Evolutionary conservation across 768 basidiomycete genomes (phyloP).

Genomic region (Sporobolomyces roseus): DNA sequence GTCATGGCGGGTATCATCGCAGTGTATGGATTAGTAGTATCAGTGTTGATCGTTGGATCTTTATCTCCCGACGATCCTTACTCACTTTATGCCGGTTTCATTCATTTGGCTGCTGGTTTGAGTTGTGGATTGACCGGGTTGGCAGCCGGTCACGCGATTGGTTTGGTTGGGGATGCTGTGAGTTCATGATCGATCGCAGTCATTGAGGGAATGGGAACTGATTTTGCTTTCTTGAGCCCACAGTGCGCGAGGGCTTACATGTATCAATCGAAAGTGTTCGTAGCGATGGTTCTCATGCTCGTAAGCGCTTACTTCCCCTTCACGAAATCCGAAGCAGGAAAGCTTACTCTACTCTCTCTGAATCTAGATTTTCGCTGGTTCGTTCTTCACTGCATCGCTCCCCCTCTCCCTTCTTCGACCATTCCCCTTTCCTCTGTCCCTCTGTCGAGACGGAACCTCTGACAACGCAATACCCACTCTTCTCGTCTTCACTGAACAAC

Average conservation of each 20-base stretch:
- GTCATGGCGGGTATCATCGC: constrained; percentile 99
- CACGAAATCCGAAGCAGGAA: too few relatives aligned
- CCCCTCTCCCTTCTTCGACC: neutral
- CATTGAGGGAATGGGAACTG: neutral
- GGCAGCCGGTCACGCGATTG: constrained; percentile 92
- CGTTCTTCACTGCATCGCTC: too few relatives aligned
- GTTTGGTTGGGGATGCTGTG: constrained; percentile 87
- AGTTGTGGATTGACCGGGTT: constrained; percentile 87
- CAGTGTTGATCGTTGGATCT: constrained; percentile 77
- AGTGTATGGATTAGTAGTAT: constrained; percentile 93
- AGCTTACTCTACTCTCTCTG: neutral
- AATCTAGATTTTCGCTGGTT: constrained; percentile 56
- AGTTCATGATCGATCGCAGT: constrained; percentile 46
- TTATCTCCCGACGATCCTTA: constrained; percentile 39
- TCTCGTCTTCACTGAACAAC: too few relatives aligned
- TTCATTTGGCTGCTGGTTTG: constrained; percentile 86
- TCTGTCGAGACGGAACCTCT: too few relatives aligned
- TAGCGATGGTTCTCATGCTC: constrained; percentile 92
- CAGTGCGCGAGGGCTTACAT: constrained; percentile 89
- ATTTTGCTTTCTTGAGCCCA: neutral
- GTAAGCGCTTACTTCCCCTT: constrained; percentile 40
- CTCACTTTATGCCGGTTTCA: constrained; percentile 58
- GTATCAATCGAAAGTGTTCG: constrained; percentile 84
- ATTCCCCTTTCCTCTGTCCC: too few relatives aligned
- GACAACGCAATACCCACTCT: too few relatives aligned